Evolutionary conservation across 2,329 filamentous ascomycete genomes (phyloP), one percentile per base, ranked within the genome.

Genomic region (Penicillium sumatraense): DNA sequence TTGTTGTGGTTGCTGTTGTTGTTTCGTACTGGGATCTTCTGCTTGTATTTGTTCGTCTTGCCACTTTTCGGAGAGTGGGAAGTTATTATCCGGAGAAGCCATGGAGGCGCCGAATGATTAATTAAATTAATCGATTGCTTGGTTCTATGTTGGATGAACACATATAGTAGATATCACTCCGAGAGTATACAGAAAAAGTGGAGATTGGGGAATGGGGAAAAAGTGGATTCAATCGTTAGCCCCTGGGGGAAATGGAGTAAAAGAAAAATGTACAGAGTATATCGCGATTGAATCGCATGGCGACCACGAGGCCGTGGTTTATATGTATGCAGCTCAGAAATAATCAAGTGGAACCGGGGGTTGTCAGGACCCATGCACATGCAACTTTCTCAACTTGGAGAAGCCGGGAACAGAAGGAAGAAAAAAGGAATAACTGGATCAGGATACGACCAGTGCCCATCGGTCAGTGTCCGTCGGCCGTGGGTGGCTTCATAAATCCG

Each of bases 1-100:
- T 21, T 35, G 3, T 24, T n/a, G 23, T 26, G n/a, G n/a, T n/a
- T n/a, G n/a, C n/a, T n/a, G 33, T 21, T 35, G 3, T 24, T n/a
- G 23, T 26, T 26, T 40, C 10, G 41, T 52, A 9, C 2, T 20
- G 11, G 44, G 51, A 16, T 50, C 33, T 3, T 57, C 46, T 24
- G 33, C 11, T 23, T 49, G n/a, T n/a, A n/a, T 53, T 14, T 52
- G 29, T 16, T 45, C 35, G 14, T 54, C 33, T 3, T 57, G 38
- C 10, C 49, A 50, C 53, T 59, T 63, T 44, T 60, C 59, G 16
- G 49, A 49, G 16, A 58, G 40, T 29, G 54, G 31, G 2, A 55
- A 24, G 18, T 56, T 24, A 21, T 56, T 24, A 4, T 21, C 36
- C 1, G 53, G 16, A n/a, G 33, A 9, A 51, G 45, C 57, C 57